phyloP scores from a whole-genome alignment of 2,329 filamentous ascomycete species.

The Byssothecium circinans region DNA sequence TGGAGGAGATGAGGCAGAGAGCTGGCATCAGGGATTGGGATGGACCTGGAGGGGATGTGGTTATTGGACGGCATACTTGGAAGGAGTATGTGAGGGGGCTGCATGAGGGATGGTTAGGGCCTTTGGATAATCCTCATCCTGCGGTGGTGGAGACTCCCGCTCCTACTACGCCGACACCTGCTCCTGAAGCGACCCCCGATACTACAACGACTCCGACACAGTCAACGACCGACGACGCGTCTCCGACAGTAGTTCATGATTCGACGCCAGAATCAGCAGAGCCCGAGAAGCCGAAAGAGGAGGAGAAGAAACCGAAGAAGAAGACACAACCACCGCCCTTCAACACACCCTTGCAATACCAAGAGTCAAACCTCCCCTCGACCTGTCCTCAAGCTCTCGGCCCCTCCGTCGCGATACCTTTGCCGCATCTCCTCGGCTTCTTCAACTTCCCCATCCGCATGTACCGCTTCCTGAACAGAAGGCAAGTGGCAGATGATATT shows the following conservation, averaged over 20 bases:
- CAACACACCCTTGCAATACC: slow-evolving; percentile 77
- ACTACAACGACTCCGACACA: slow-evolving; percentile 14
- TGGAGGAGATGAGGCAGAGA: slow-evolving; percentile 65
- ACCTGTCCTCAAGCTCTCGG: slow-evolving; percentile 71
- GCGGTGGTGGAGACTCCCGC: slow-evolving; percentile 19
- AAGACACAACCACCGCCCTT: slow-evolving; percentile 65
- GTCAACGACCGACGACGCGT: slow-evolving; percentile 37
- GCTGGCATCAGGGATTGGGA: slow-evolving; percentile 71
- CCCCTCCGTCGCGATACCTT: slow-evolving; percentile 70
- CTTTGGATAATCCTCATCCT: slow-evolving; percentile 64
- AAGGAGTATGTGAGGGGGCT: slow-evolving; percentile 94
- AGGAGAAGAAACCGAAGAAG: slow-evolving; percentile 51
- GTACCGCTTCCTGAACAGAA: slow-evolving; percentile 83
- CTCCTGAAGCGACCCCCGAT: slow-evolving; percentile 12
- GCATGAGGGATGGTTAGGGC: slow-evolving; percentile 95
- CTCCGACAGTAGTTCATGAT: slow-evolving; percentile 28
- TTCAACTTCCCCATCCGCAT: slow-evolving; percentile 84
- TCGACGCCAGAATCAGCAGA: slow-evolving; percentile 24
- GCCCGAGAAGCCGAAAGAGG: slow-evolving; percentile 35
- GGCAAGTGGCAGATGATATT: slow-evolving; percentile 81
- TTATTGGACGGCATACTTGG: slow-evolving; percentile 91
- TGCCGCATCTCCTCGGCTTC: slow-evolving; percentile 92
- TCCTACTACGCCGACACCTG: slow-evolving; percentile 7
- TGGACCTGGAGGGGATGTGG: slow-evolving; percentile 78
- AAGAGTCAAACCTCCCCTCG: slow-evolving; percentile 63